Conservation (phyloP, 495 filamentous ascomycete genomes). For the Cetradonia linearis region DNA sequence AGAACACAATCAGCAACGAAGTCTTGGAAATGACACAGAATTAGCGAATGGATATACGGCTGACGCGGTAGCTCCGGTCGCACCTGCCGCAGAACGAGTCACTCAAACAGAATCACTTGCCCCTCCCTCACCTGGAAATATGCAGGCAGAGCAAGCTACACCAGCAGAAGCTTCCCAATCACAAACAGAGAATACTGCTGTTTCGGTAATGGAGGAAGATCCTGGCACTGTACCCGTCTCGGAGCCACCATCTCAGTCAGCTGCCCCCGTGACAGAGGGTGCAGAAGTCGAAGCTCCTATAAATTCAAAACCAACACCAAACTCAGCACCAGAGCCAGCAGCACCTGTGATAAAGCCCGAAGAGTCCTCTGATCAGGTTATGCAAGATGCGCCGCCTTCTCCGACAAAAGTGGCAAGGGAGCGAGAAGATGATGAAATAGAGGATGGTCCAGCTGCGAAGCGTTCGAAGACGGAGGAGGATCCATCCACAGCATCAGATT, state of each 20-base stretch:
- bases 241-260: constrained; percentile 20
- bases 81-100: not conserved
- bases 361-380: constrained; percentile 30
- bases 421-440: constrained; percentile 56
- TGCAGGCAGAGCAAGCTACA: not conserved
- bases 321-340: constrained; percentile 6
- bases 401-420: constrained; percentile 54
- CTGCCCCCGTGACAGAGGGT: constrained; percentile 15
- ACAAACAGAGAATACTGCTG: not conserved
- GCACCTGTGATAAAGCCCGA: not conserved
- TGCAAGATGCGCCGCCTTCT: constrained; percentile 33
- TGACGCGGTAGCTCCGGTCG: constrained; percentile 1
- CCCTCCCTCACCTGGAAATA: not conserved
- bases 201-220: not conserved
- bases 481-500: constrained; percentile 21
- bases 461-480: constrained; percentile 55
- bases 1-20: constrained; percentile 16
- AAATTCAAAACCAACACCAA: constrained; percentile 22
- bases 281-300: constrained; percentile 16
- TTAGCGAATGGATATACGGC: constrained; percentile 18
- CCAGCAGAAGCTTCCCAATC: constrained; percentile 1
- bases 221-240: constrained; percentile 9
- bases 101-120: not conserved
- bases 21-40: constrained; percentile 15
- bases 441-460: constrained; percentile 69